These are phyloP conservation scores for Serpula lacrymans DNA, from an alignment of 768 basidiomycete genomes.

Conservation along the genomic window DNA sequence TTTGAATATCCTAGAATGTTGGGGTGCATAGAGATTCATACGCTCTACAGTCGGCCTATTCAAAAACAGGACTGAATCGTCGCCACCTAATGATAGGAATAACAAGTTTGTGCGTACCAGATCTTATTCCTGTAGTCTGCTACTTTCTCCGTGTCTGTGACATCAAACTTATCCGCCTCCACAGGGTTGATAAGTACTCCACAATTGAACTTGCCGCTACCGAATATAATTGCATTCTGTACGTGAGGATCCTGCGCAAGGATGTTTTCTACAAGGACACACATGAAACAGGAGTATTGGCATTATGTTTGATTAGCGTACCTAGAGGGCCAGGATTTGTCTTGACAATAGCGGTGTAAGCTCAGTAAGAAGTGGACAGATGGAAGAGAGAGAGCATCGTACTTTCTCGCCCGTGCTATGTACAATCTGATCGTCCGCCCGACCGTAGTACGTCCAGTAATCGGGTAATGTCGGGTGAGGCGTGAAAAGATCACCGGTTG, in stretches of 20 bases:
- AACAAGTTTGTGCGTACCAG: conserved; percentile 20
- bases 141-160: conserved; percentile 22
- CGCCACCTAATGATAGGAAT: too few species aligned
- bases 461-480: conserved; percentile 36
- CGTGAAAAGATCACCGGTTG: conserved; percentile 38
- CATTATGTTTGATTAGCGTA: conserved; percentile 6
- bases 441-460: conserved; percentile 37
- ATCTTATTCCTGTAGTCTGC: conserved; percentile 32
- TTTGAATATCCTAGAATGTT: conserved; percentile 45
- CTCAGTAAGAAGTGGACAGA: background rate
- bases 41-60: conserved; percentile 42
- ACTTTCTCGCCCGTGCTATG: conserved; percentile 41
- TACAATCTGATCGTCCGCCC: conserved; percentile 46
- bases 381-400: background rate
- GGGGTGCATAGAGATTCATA: conserved; percentile 39
- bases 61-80: too few species aligned
- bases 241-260: conserved; percentile 32
- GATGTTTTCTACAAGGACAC: conserved; percentile 27
- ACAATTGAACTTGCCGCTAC: conserved; percentile 36
- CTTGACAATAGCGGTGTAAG: conserved; percentile 12
- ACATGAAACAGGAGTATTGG: conserved; percentile 8
- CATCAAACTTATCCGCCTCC: conserved; percentile 25
- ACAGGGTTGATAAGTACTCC: conserved; percentile 40
- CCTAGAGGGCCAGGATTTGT: conserved; percentile 38
- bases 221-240: conserved; percentile 34